phyloP scores from a whole-genome alignment of 176 grass and related monocot species.

The Miscanthus lutarioriparius region DNA sequence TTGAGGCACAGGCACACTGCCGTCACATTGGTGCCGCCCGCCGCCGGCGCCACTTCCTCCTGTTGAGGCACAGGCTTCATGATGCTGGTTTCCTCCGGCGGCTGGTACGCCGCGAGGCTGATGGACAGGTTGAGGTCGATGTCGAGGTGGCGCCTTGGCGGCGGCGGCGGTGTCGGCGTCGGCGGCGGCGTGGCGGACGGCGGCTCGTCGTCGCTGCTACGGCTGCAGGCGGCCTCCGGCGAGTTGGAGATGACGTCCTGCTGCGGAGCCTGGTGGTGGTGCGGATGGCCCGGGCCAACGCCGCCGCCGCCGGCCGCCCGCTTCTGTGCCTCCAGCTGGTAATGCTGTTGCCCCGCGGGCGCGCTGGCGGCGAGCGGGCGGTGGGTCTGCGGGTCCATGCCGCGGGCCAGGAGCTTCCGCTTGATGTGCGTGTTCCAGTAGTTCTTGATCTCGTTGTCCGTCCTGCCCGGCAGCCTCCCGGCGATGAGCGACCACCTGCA shows the following conservation, averaged over 20 bases:
- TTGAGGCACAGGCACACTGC: slow-evolving; percentile 63
- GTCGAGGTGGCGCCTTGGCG: slow-evolving; percentile 33
- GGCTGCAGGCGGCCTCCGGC: slow-evolving; percentile 35
- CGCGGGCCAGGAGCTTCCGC: slow-evolving; percentile 70
- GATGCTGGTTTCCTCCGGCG: not conserved
- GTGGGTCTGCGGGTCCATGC: slow-evolving; percentile 77
- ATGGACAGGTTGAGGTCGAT: slow-evolving; percentile 93
- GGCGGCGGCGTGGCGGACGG: slow-evolving; percentile 23
- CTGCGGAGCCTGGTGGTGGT: not conserved
- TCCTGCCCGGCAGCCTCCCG: slow-evolving; percentile 69
- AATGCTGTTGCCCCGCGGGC: not conserved
- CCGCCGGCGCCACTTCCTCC: not conserved
- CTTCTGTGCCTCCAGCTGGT: not conserved
- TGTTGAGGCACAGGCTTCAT: not conserved
- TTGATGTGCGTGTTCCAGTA: slow-evolving; percentile 98
- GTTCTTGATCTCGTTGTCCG: slow-evolving; percentile 97
- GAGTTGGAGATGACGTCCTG: slow-evolving; percentile 30
- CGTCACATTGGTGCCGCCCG: slow-evolving; percentile 5
- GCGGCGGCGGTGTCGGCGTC: not conserved
- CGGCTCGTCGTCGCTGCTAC: slow-evolving; percentile 58
- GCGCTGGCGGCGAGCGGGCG: slow-evolving; percentile 37
- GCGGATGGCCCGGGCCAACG: not conserved
- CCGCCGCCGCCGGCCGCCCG: not conserved
- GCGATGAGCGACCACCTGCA: slow-evolving; percentile 90
- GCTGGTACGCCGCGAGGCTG: slow-evolving; percentile 58